Evolutionary conservation across 2,329 filamentous ascomycete species (phyloP), one percentile per base, ranked within the genome.

Genomic region (Apiospora koreana): DNA sequence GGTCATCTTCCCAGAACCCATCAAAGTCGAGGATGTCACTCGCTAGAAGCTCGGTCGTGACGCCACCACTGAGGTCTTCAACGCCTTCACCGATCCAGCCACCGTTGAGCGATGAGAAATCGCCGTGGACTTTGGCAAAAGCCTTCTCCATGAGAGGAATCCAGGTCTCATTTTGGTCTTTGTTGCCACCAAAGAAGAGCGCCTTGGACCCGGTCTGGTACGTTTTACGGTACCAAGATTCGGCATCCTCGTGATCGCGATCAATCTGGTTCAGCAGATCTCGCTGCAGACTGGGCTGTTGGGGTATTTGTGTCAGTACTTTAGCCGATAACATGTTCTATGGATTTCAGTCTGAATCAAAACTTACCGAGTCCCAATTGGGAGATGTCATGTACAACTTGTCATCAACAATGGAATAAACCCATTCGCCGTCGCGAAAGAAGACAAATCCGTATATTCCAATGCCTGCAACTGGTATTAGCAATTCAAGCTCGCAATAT

Each of bases 381-480:
- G 93, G 92, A 1, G 93, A 93, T 71, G 91, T 93, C 23, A 97
- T 87, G 79, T 93, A 97, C 2, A 97, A 86, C 81, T 97, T 97
- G 80, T 97, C 94, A 77, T 97, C 94, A 71, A 97, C 90, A 72
- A 97, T 95, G 70, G 93, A 94, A 75, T 94, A 94, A 70, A 95
- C 93, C 94, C 94, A 97, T 80, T 96, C 93, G 68, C 94, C 94
- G 76, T 97, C 94, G 78, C 94, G 85, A 78, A 92, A 93, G 78
- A 97, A 97, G 66, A 97, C 93, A 76, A 97, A 97, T 1, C 94
- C 94, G 76, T 97, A 97, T 3, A 97, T 94, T 10, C 94, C 94
- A 67, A 96, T 90, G 73, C 87, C 85, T 81, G 87, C 84, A 72
- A 80, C 82, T 68, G 81, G 79, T 48, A 81, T 84, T 71, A 85